Base-by-base conservation (phyloP, 1,139 yeast species). In the Pichiaceae sp. region DNA sequence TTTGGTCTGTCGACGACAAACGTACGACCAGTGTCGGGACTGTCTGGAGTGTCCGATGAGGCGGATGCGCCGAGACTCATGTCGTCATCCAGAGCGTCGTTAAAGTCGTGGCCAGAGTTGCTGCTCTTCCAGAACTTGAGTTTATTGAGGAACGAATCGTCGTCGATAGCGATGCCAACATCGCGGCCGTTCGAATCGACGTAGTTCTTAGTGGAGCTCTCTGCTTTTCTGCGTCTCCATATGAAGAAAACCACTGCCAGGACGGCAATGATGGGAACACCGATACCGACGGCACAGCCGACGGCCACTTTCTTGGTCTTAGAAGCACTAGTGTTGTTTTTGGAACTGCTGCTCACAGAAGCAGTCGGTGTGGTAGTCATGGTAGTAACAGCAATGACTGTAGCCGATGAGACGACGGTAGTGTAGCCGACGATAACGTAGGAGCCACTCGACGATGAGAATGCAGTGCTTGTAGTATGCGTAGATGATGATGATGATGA, bases 271-370 rank as follows among this genome's bases (percentile, higher is more conserved):
- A 60, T 35, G 4, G 64, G 63, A 2, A 60, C 53, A 35, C 62
- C 62, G 4, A 60, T 36, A 36, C 64, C 64, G 16, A 60, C 68
- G 15, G 64, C 68, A 36, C 70, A 67, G 30, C 78, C 78, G 33
- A 70, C 63, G n/a, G 69, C 66, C 23, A 70, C 62, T 38, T 62
- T 62, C 38, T 63, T 29, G 8, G 17, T 17, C 7, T 7, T 5
- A 11, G 7, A 7, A 21, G 24, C 11, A n/a, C 20, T 29, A 7
- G 6, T 62, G 39, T 64, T 56, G 34, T 67, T 64, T n/a, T 52
- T 48, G 28, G 50, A 41, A 17, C 18, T 7, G 11, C 27, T 19
- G 4, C 16, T 45, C 8, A 42, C 19, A 12, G 21, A 14, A 5
- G 33, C 27, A n/a, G 39, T 33, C 11, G 46, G 35, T 2, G 54